Evolutionary conservation across 208 protist species (phyloP).

Genomic region (Acanthamoeba sp.): DNA sequence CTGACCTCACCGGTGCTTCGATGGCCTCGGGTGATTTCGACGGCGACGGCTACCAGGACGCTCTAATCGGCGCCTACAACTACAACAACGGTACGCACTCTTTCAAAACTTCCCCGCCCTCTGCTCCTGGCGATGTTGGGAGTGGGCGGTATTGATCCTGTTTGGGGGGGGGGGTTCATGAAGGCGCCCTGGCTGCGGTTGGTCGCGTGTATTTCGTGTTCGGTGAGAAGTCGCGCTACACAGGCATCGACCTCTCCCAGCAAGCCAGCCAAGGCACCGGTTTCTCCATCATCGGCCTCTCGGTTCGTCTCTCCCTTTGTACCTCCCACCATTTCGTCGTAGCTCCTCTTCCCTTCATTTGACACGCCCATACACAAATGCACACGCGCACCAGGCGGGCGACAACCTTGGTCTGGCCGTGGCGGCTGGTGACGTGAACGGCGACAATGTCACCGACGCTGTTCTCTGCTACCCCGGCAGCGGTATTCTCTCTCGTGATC

Average conservation of each 20-base stretch:
- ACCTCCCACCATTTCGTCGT: too few species aligned
- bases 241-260: background rate
- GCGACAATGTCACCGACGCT: slow-evolving; percentile 1
- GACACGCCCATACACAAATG: too few species aligned
- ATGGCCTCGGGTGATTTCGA: slow-evolving; percentile 13
- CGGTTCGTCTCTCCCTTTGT: background rate
- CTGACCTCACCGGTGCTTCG: background rate
- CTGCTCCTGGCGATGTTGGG: too few species aligned
- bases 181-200: background rate
- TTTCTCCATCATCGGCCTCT: background rate
- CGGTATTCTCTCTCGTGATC: background rate
- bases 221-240: background rate
- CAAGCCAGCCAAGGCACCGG: background rate
- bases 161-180: too few species aligned
- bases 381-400: background rate
- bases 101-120: background rate
- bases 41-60: background rate
- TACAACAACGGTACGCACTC: background rate
- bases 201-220: slow-evolving; percentile 38
- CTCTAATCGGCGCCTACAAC: background rate
- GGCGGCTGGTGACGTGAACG: slow-evolving; percentile 19
- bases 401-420: background rate
- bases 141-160: too few species aligned
- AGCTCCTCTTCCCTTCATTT: background rate
- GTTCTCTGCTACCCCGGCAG: background rate